Evolutionary conservation across 768 basidiomycete genomes (phyloP), one percentile per base, ranked within the genome.

Genomic region (Lentinula boryana): DNA sequence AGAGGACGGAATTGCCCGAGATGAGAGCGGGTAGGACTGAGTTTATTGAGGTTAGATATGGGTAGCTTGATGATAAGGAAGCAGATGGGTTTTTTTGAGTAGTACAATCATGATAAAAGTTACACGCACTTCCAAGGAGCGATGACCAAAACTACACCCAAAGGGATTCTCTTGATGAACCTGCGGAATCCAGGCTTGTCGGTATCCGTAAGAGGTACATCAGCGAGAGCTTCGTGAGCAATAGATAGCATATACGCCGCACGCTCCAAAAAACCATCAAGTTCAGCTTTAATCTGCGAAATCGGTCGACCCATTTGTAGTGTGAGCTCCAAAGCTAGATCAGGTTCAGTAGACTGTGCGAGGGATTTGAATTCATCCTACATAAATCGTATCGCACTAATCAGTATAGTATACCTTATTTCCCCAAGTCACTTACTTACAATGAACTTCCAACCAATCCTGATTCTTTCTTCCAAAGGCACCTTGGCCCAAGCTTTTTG

Each of bases 221-320:
- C 93, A 8, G 82, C 80, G 3, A 99, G 84, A 46, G 83, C 80
- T 4, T 84, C 75, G 53, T 82, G 77, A 0, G 97, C 95, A 64
- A 96, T 94, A 52, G 84, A 84, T 55, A 97, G 77, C 83, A 98
- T 84, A 70, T 95, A 91, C 44, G 82, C 77, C 7, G 93, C 89
- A 27, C 96, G 85, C 53, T 90, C 90, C 27, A 96, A 69, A 46
- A 90, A 85, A 0, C 94, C 93, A 31, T 81, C 78, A 41, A 96
- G 78, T 72, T 98, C 96, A 6, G 91, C 91, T 12, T 84, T 74
- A 40, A 79, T 78, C 70, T 95, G 93, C 0, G 85, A 81, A 53
- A 93, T 79, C 0, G 96, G 96, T 49, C 94, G 78, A 40, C 96
- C 96, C 90, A 99, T 98, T 74, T 97, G 92, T 56, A 86, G 65